phyloP scores from a whole-genome alignment of 345 rosid species.

The Murraya paniculata region DNA sequence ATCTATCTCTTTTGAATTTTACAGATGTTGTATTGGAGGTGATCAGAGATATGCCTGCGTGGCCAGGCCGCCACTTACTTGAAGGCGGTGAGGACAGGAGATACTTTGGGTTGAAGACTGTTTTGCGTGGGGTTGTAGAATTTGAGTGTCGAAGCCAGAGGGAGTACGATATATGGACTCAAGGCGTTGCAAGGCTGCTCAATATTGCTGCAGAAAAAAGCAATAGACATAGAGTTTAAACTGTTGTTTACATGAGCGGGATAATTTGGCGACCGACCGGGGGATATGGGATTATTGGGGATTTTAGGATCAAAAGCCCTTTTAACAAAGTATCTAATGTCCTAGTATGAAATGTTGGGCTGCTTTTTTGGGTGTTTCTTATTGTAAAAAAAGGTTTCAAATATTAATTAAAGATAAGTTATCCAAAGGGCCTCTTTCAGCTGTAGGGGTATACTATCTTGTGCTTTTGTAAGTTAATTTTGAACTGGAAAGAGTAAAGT shows the following conservation, averaged over 20 bases:
- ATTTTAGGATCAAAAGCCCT: constrained; percentile 6
- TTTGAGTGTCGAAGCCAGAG: constrained; percentile 79
- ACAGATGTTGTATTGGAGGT: constrained; percentile 78
- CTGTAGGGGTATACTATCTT: constrained; percentile 1
- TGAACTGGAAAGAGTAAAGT: constrained; percentile 26
- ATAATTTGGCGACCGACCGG: not conserved
- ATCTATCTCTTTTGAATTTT: constrained; percentile 25
- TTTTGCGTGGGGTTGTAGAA: constrained; percentile 58
- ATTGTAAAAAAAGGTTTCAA: constrained; percentile 20
- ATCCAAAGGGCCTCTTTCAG: constrained; percentile 16
- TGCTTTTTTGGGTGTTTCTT: constrained; percentile 15
- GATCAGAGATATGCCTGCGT: constrained; percentile 68
- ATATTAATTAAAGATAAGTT: constrained; percentile 12
- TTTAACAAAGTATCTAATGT: not conserved
- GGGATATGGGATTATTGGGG: not conserved
- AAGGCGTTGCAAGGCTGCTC: constrained; percentile 84
- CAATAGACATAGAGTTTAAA: constrained; percentile 53
- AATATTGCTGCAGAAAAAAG: constrained; percentile 57
- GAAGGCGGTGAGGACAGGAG: constrained; percentile 75
- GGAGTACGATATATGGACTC: constrained; percentile 89
- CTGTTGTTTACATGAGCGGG: constrained; percentile 9
- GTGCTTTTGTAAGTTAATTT: constrained; percentile 9
- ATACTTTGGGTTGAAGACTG: constrained; percentile 75
- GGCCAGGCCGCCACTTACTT: constrained; percentile 88
- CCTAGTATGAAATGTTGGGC: constrained; percentile 5